These are phyloP conservation scores for Carex littledalei DNA, from an alignment of 176 grass and related monocot genomes.

Conservation along the genomic window DNA sequence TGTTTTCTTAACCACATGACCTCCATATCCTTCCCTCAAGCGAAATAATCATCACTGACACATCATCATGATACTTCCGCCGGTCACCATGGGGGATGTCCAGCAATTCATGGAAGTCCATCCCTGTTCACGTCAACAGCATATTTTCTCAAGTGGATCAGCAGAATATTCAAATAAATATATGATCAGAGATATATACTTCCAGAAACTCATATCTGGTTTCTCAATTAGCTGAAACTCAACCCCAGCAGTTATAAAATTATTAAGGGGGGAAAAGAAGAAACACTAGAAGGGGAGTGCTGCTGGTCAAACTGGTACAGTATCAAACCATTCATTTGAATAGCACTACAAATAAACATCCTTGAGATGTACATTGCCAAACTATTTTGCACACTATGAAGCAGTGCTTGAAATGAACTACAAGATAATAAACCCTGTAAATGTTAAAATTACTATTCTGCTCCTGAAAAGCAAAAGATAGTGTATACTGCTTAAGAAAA, in stretches of 20 bases:
- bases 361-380: not conserved
- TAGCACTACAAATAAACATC: not conserved
- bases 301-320: not conserved
- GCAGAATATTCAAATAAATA: not conserved
- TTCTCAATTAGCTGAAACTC: not conserved
- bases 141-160: not conserved
- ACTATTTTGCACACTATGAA: not conserved
- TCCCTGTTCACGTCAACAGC: constrained; percentile 34
- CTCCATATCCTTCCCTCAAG: constrained; percentile 77
- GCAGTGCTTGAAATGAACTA: constrained; percentile 2
- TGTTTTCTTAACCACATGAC: constrained; percentile 48
- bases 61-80: constrained; percentile 74
- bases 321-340: not conserved
- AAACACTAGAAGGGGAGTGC: not conserved
- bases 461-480: not conserved
- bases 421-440: not conserved
- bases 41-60: constrained; percentile 79
- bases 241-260: not conserved
- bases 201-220: not conserved
- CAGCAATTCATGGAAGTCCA: constrained; percentile 78
- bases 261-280: not conserved
- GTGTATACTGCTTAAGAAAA: not conserved
- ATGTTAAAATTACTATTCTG: not conserved
- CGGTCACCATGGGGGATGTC: constrained; percentile 79
- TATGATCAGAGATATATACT: not conserved